A percentile compares a stretch with the other conserved stretches of the same genome.
Conservation (phyloP, 768 basidiomycete genomes). For the Rickenella mellea region DNA sequence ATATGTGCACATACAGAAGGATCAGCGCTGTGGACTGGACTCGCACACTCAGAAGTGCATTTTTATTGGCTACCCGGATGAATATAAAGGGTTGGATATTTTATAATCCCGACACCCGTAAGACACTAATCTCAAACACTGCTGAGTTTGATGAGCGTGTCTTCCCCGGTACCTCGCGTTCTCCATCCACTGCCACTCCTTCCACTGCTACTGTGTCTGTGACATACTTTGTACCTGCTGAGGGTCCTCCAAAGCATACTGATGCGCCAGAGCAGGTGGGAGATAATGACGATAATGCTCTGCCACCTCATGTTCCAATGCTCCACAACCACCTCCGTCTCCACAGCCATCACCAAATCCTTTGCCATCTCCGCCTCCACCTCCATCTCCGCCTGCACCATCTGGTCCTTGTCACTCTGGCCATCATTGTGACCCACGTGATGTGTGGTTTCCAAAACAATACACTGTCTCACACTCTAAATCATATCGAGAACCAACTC, state of each 20-base stretch:
- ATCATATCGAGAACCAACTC: background rate
- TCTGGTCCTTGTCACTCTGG: background rate
- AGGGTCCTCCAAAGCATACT: background rate
- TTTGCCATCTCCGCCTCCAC: background rate
- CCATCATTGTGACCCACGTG: background rate
- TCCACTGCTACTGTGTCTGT: too few relatives aligned
- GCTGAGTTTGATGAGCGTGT: constrained; percentile 24
- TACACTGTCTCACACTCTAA: background rate
- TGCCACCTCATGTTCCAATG: background rate
- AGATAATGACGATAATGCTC: constrained; percentile 1
- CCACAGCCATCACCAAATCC: background rate
- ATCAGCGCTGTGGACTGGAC: constrained; percentile 9
- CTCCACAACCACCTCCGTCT: background rate
- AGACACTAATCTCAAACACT: constrained; percentile 16
- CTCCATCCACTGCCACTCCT: too few relatives aligned
- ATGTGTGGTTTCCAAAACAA: too few relatives aligned
- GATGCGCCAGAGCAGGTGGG: background rate
- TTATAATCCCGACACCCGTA: constrained; percentile 21
- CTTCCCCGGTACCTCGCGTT: constrained; percentile 15
- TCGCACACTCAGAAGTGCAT: constrained; percentile 23
- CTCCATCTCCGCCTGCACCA: background rate
- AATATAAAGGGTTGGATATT: constrained; percentile 25
- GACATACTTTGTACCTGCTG: background rate
- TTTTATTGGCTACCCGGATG: constrained; percentile 27
- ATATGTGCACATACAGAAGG: constrained; percentile 9